Base-by-base conservation (phyloP, 2,329 filamentous ascomycete species). In the Pseudogymnoascus sp. region DNA sequence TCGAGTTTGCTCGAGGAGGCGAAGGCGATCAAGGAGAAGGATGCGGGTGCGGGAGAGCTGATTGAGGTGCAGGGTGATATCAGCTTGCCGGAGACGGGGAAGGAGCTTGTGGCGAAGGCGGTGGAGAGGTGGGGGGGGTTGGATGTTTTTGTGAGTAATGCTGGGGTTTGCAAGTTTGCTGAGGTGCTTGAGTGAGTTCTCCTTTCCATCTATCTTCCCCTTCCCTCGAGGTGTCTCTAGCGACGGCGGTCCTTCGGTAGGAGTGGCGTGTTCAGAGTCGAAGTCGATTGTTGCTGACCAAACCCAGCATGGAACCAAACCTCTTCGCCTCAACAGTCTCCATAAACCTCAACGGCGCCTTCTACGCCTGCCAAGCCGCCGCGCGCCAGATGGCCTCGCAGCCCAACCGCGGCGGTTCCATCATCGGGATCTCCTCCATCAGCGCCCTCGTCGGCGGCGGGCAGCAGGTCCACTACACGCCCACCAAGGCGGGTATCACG, bases 271-370 rank as follows among this genome's bases (percentile, higher is more conserved):
- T 2, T 4, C 7, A 11, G 31, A 14, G 4, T 35, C 11, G 8
- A 33, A 33, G 31, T 33, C 2, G 29, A 31, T 8, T 2, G 47
- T 8, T 2, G 47, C n/a, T 29, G 37, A 44, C 44, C 10, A 40
- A 47, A 40, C 62, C 35, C 33, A 85, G 84, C 19, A 82, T 96
- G 47, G 80, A 85, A 8, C 82, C 86, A 1, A 82, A 87, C 63
- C 85, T 96, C 62, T 89, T 92, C 71, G 77, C 83, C 65, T 79
- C 81, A 62, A 96, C 91, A 2, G 79, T 96, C 42, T 79, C 83
- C 38, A 93, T 90, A 60, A 96, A 96, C 76, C 85, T 96, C 68
- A 86, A 88, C 68, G 92, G 92, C 50, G 89, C 91, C n/a, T 96
- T 96, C 78, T 93, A 92, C 78, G 82, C 90, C 37, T 87, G 89